Percentiles rank a stretch among this genome's conserved stretches.
phyloP scores from a whole-genome alignment of 1,284 basidiomycete species.

The Amylostereum chailletii region DNA sequence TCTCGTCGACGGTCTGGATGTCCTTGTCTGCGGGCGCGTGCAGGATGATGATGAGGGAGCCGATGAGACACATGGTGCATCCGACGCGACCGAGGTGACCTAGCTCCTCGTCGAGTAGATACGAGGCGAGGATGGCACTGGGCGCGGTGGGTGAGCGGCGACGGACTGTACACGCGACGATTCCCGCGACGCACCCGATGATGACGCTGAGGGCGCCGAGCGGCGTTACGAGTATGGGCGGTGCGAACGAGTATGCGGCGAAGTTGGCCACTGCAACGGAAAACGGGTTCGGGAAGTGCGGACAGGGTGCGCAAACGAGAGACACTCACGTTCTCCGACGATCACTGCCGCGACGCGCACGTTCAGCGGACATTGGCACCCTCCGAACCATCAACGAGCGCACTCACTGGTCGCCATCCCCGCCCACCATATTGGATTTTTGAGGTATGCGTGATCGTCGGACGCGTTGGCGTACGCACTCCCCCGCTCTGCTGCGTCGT shows the following conservation, averaged over 20 bases:
- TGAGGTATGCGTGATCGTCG: slow-evolving; percentile 80
- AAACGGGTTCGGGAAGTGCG: background rate
- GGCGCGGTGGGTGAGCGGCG: background rate
- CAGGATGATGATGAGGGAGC: slow-evolving; percentile 91
- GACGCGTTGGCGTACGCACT: slow-evolving; percentile 50
- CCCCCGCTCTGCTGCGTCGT: slow-evolving; percentile 59
- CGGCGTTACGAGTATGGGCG: slow-evolving; percentile 94
- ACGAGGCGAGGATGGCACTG: slow-evolving; percentile 88
- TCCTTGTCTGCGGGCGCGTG: slow-evolving; percentile 96
- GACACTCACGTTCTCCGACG: slow-evolving; percentile 71
- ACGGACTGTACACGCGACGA: background rate
- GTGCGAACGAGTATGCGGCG: slow-evolving; percentile 96
- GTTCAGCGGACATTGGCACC: background rate
- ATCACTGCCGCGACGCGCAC: slow-evolving; percentile 49
- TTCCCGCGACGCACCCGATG: slow-evolving; percentile 64
- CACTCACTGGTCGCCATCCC: slow-evolving; percentile 88
- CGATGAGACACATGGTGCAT: slow-evolving; percentile 86
- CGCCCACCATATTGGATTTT: slow-evolving; percentile 97
- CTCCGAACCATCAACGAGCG: background rate
- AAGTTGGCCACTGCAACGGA: slow-evolving; percentile 83
- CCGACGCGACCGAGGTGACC: slow-evolving; percentile 91
- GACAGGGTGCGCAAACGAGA: background rate
- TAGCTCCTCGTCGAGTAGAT: slow-evolving; percentile 89
- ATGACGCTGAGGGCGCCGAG: slow-evolving; percentile 95
- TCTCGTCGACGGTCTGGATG: slow-evolving; percentile 91